Evolutionary conservation across 305 asterid species (phyloP), one percentile per base, ranked within the genome.

Genomic region (Ilex paraguariensis): DNA sequence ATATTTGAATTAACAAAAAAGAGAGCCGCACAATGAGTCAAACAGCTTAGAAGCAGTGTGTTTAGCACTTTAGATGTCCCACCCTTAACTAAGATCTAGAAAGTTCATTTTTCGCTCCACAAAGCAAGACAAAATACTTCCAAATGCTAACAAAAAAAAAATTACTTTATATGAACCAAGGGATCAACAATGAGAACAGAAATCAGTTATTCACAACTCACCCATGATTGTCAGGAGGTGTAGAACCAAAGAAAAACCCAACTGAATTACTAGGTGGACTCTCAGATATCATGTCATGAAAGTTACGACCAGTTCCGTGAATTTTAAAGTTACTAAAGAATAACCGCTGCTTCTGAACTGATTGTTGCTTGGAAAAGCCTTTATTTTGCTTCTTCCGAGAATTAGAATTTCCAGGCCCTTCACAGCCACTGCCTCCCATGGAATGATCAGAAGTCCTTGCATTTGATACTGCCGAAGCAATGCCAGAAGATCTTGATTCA

Each of bases 241-340:
- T 89, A 69, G 96, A 83, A 60, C 96, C 91, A 85, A 92, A 90
- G 90, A 85, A 92, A 81, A 92, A 89, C 14, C 97, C 98, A 65
- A 92, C 81, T 28, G 95, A 81, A 79, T 84, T 88, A 73, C 82
- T 79, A 59, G 96, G 87, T n/a, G 97, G 93, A 77, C 97, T 92
- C 74, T 85, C 97, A 56, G 91, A 75, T 64, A 74, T 50, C 53
- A 70, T 66, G 60, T 82, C 85, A 50, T 55, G 58, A 65, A 84
- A 62, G 70, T 66, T 85, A 68, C 75, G 76, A 66, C 65, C 71
- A 78, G 76, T 77, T 61, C 82, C 88, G 72, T 82, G 88, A 75
- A 66, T 79, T 67, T 70, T 78, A 39, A 73, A 66, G 77, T 76
- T 83, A 53, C 85, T 84, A 61, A 79, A 75, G 77, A 82, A 87